Percentiles rank a stretch among this genome's conserved stretches.
Evolutionary conservation across 768 basidiomycete genomes (phyloP).

Genomic region (Rhodotorula paludigena): DNA sequence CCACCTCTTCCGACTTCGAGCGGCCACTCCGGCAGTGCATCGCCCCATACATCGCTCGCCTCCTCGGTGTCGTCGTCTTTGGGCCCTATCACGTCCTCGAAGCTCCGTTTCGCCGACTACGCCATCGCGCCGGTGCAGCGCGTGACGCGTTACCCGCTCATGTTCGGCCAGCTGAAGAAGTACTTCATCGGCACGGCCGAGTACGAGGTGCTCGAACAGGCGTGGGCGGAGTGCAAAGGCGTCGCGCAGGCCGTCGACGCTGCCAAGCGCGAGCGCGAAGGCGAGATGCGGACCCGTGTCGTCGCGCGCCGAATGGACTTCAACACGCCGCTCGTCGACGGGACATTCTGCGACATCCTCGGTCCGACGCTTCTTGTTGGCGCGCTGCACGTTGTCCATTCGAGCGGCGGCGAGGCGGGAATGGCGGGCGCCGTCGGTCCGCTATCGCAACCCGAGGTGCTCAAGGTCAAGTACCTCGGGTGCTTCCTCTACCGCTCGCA

Average conservation of each 20-base stretch:
- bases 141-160: slow-evolving; percentile 88
- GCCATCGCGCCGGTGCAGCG: slow-evolving; percentile 96
- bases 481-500: slow-evolving; percentile 82
- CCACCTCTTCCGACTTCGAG: not conserved
- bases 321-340: slow-evolving; percentile 41
- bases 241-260: slow-evolving; percentile 76
- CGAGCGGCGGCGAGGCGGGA: slow-evolving; percentile 54
- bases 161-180: slow-evolving; percentile 65
- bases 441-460: not conserved
- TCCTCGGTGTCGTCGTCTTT: slow-evolving; percentile 37
- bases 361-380: slow-evolving; percentile 76
- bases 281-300: slow-evolving; percentile 61
- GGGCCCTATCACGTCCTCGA: not conserved
- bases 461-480: slow-evolving; percentile 54
- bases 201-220: slow-evolving; percentile 34
- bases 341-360: slow-evolving; percentile 56
- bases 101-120: slow-evolving; percentile 62
- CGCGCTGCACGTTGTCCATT: slow-evolving; percentile 77
- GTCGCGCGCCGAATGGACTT: slow-evolving; percentile 63
- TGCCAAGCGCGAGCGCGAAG: slow-evolving; percentile 64
- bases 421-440: not conserved
- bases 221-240: slow-evolving; percentile 64
- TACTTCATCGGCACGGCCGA: slow-evolving; percentile 12
- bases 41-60: slow-evolving; percentile 14
- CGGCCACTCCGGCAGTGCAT: slow-evolving; percentile 49